Evolutionary conservation across 352 stramenopile genomes (phyloP).

Genomic region (Phytophthora megakarya): DNA sequence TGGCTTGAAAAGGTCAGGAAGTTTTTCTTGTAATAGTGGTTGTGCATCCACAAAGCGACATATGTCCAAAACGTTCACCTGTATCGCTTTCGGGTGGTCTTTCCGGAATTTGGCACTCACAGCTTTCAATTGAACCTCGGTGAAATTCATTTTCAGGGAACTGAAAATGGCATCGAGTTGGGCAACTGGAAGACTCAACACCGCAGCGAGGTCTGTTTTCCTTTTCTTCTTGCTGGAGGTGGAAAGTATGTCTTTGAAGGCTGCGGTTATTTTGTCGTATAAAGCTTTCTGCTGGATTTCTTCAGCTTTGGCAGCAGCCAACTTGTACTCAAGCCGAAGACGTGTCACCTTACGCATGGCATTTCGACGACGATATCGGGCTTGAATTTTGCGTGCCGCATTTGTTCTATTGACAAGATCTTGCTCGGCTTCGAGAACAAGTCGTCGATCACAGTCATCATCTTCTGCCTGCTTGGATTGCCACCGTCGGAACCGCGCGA

Average conservation of each 20-base stretch:
- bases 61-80: constrained; percentile 73
- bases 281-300: constrained; percentile 50
- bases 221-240: constrained; percentile 34
- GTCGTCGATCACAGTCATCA: constrained; percentile 46
- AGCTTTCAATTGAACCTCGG: constrained; percentile 32
- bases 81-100: constrained; percentile 41
- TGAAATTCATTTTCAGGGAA: constrained; percentile 41
- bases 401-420: constrained; percentile 18
- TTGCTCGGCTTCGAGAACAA: constrained; percentile 39
- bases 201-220: constrained; percentile 20
- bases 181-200: constrained; percentile 46
- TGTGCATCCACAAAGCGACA: constrained; percentile 54
- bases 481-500: constrained; percentile 72
- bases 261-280: constrained; percentile 47
- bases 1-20: constrained; percentile 12
- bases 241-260: constrained; percentile 44
- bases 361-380: constrained; percentile 60
- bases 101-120: constrained; percentile 41
- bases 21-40: constrained; percentile 34
- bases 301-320: constrained; percentile 53
- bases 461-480: constrained; percentile 59
- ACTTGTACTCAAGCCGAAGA: constrained; percentile 50
- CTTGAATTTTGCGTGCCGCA: constrained; percentile 67
- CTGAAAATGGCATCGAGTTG: constrained; percentile 52
- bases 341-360: constrained; percentile 58